Conservation (phyloP, 2,329 filamentous ascomycete species). For the Fusarium praegraminearum region DNA sequence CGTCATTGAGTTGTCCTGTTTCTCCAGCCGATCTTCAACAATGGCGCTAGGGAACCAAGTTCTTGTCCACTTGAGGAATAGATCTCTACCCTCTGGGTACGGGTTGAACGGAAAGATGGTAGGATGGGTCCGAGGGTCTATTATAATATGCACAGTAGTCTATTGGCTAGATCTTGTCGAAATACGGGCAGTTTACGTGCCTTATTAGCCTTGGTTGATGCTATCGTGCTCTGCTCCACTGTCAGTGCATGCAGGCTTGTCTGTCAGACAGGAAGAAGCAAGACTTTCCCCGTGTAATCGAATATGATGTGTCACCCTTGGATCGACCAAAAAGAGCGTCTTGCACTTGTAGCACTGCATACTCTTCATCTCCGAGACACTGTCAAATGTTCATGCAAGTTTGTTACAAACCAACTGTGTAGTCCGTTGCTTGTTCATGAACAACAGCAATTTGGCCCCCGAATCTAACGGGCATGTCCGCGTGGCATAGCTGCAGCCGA, state of each 20-base stretch:
- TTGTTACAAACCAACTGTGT: constrained; percentile 3
- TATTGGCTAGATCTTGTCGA: background rate
- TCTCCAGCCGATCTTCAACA: constrained; percentile 26
- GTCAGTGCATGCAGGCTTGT: background rate
- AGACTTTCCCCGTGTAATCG: background rate
- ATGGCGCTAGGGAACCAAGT: constrained; percentile 28
- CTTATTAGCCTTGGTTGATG: background rate
- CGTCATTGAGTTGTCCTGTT: constrained; percentile 23
- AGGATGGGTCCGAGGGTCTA: constrained; percentile 8
- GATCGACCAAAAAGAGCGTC: background rate
- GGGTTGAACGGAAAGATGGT: constrained; percentile 9
- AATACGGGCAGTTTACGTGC: background rate
- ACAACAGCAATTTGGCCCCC: constrained; percentile 24
- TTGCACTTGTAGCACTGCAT: background rate
- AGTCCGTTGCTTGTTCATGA: constrained; percentile 2
- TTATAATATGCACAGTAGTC: background rate
- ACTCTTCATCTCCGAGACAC: constrained; percentile 9
- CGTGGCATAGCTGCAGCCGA: constrained; percentile 35
- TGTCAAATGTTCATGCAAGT: constrained; percentile 19
- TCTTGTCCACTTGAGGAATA: constrained; percentile 19
- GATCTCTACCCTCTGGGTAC: constrained; percentile 27
- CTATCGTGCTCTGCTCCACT: constrained; percentile 8
- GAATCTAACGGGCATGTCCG: constrained; percentile 27
- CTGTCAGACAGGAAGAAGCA: background rate
- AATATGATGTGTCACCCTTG: constrained; percentile 17